phyloP scores from a whole-genome alignment of 768 basidiomycete species.

The Suillus occidentalis region DNA sequence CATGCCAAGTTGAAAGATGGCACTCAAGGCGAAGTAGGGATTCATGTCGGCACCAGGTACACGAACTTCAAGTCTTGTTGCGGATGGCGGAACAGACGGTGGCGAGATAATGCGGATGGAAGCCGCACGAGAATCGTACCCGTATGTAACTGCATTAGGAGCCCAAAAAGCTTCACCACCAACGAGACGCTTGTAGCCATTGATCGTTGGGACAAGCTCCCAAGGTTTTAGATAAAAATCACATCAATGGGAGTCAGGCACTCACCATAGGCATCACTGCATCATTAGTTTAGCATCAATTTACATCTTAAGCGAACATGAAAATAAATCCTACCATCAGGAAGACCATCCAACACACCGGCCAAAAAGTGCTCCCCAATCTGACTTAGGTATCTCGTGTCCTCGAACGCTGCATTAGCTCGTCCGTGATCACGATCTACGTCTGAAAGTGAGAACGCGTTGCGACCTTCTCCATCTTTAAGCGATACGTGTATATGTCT shows the following conservation, averaged over 20 bases:
- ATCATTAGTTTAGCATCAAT: conserved; percentile 4
- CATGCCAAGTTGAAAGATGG: conserved; percentile 85
- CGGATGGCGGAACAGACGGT: conserved; percentile 76
- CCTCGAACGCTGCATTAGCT: conserved; percentile 68
- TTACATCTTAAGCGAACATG: neutral
- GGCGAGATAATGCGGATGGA: conserved; percentile 92
- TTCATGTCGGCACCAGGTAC: conserved; percentile 98
- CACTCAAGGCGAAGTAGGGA: conserved; percentile 84
- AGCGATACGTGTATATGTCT: conserved; percentile 94
- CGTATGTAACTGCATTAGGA: conserved; percentile 90
- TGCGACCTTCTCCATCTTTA: conserved; percentile 63
- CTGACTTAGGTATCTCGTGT: conserved; percentile 82
- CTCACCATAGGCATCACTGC: conserved; percentile 81
- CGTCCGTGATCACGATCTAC: conserved; percentile 64
- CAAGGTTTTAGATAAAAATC: neutral
- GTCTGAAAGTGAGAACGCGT: conserved; percentile 75
- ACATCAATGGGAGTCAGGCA: neutral
- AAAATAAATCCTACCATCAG: conserved; percentile 64
- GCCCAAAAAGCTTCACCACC: conserved; percentile 96
- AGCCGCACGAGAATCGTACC: conserved; percentile 92
- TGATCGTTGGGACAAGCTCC: conserved; percentile 86
- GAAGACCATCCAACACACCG: conserved; percentile 84
- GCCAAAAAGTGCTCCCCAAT: conserved; percentile 93
- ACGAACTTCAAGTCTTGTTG: conserved; percentile 90
- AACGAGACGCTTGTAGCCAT: conserved; percentile 95